Base-by-base conservation (phyloP, 768 basidiomycete species). In the Pleurotus pulmonarius region DNA sequence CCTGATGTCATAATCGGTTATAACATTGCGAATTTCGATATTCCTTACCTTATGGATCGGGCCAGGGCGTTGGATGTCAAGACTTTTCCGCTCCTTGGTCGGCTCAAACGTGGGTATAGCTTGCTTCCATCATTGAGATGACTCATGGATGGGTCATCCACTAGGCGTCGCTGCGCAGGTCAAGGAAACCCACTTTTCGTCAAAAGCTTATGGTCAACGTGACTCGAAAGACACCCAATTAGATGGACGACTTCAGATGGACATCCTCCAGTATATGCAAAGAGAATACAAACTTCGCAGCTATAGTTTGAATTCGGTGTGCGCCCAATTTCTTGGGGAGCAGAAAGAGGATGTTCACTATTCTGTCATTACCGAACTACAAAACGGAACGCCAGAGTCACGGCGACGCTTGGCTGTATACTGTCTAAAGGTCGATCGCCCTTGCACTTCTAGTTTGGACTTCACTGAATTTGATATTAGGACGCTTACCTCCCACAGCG, bases 321-420 rank as follows among this genome's bases (percentile, higher is more conserved):
- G 97, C 65, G 90, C 97, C 1, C 92, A 96, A 63, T 99, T 99
- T 70, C 78, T 99, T 3, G 95, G 94, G 25, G 97, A 99, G 70
- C 97, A 99, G 70, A 99, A 99, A 69, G 97, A 99, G 69, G 97
- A 99, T 61, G 97, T 99, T 16, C 97, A 98, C 65, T 87, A 98
- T 67, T 98, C 96, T 1, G 94, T 97, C 60, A 99, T 99, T 64
- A 98, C 97, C 0, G 95, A 98, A 49, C 73, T 99, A 45, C 97
- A 99, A 70, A 98, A 98, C 64, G 95, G 96, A 63, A 96, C 92
- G 0, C 81, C 94, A 0, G 96, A 99, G 69, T 94, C 94, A 2
- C 74, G 97, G 46, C 78, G 97, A 40, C 87, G 97, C 46, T 72
- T 98, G 56, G 97, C 97, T 2, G 94, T 99, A 9, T 99, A 99